Percentiles rank a stretch among this genome's conserved stretches.
Evolutionary conservation across 441 rosid genomes (phyloP).

Genomic region (Eutrema salsugineum): DNA sequence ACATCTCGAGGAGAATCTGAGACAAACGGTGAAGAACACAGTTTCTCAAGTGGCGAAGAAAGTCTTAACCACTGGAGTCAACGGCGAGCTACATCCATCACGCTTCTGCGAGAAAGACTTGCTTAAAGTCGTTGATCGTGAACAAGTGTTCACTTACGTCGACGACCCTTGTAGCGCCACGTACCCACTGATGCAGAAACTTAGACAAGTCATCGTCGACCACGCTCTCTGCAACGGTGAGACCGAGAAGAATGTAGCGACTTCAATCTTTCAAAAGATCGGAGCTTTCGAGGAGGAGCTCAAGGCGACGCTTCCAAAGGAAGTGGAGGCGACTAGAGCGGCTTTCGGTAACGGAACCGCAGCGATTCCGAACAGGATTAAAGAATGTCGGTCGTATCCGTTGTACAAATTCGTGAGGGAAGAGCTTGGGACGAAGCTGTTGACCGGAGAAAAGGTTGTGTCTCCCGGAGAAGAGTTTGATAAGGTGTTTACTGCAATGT

Average conservation of each 20-base stretch:
- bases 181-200: conserved; percentile 67
- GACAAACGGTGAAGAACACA: conserved; percentile 30
- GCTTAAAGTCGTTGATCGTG: conserved; percentile 41
- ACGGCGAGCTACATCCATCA: conserved; percentile 33
- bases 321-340: conserved; percentile 47
- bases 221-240: conserved; percentile 65
- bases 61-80: conserved; percentile 27
- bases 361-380: conserved; percentile 48
- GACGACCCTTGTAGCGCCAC: conserved; percentile 66
- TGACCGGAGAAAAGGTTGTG: conserved; percentile 55
- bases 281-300: conserved; percentile 58
- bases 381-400: conserved; percentile 71
- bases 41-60: conserved; percentile 35
- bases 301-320: conserved; percentile 51
- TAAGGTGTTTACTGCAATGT: conserved; percentile 42
- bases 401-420: conserved; percentile 63
- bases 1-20: conserved; percentile 62
- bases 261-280: conserved; percentile 70
- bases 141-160: conserved; percentile 51
- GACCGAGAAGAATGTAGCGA: conserved; percentile 40
- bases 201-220: conserved; percentile 68
- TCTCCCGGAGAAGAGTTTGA: conserved; percentile 78
- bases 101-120: conserved; percentile 33
- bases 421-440: conserved; percentile 45
- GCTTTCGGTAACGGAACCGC: conserved; percentile 41